These are phyloP conservation scores for Paratrypanosoma confusum DNA, from an alignment of 208 protist genomes.

Conservation along the genomic window DNA sequence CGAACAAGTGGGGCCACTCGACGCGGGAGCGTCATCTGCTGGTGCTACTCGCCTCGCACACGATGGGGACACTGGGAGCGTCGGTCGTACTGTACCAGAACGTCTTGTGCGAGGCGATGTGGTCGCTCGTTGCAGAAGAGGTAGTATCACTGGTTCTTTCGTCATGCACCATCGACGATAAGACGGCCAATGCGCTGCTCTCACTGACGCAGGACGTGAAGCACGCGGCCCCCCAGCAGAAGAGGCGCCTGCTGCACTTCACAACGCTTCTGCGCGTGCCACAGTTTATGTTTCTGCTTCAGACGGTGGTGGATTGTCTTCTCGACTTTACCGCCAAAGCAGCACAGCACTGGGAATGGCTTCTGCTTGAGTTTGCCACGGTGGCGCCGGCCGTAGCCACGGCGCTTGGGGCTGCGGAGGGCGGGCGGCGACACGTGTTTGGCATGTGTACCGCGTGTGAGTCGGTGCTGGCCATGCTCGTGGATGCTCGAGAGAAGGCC, in stretches of 20 bases:
- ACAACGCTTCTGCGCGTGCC: constrained; percentile 16
- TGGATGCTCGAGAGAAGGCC: constrained; percentile 13
- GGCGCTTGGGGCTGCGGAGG: no score
- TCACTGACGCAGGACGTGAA: constrained; percentile 12
- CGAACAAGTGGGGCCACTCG: no score
- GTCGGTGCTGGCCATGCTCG: constrained; percentile 15
- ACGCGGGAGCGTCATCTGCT: no score
- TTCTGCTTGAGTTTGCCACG: constrained; percentile 20
- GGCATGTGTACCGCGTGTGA: constrained; percentile 21
- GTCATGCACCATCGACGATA: constrained; percentile 30
- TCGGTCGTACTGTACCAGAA: constrained; percentile 17
- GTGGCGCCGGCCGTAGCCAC: constrained; percentile 5
- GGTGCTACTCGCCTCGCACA: no score
- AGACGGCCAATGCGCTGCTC: constrained; percentile 47
- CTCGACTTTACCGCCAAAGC: constrained; percentile 29
- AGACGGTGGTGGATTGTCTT: constrained; percentile 25
- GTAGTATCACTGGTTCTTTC: constrained; percentile 44
- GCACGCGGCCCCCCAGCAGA: constrained; percentile 21
- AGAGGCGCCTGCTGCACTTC: constrained; percentile 15
- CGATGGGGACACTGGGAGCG: constrained; percentile 25
- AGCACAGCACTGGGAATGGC: constrained; percentile 43
- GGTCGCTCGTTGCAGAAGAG: constrained; percentile 23
- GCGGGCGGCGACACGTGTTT: no score
- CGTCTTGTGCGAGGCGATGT: constrained; percentile 17
- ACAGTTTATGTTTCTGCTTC: constrained; percentile 30